A percentile compares a stretch with the other conserved stretches of the same genome.
These are phyloP conservation scores for Holtermannia corniformis DNA, from an alignment of 768 basidiomycete species.

Conservation along the genomic window DNA sequence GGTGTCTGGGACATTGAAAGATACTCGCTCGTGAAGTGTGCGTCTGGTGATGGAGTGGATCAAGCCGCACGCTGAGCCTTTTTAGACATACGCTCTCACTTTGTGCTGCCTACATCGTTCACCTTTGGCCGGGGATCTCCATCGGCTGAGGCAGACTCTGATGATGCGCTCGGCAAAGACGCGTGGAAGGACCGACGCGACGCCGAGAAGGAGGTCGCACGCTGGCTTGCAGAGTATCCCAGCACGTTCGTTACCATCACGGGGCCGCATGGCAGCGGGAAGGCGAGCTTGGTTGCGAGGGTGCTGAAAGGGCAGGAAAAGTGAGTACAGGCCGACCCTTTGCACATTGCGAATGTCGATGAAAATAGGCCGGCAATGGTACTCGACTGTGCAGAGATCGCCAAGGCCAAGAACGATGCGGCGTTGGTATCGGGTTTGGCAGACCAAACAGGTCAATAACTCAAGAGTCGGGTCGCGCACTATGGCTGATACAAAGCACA, in stretches of 20 bases:
- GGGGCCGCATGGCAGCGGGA: slow-evolving; percentile 44
- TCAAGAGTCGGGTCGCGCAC: neutral
- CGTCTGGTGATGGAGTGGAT: neutral
- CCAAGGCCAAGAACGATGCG: slow-evolving; percentile 52
- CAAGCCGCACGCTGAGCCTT: neutral
- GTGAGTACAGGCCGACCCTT: slow-evolving; percentile 20
- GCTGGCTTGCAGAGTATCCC: slow-evolving; percentile 70
- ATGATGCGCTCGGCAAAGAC: slow-evolving; percentile 35
- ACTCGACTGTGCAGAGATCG: slow-evolving; percentile 75
- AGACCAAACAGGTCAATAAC: slow-evolving; percentile 63
- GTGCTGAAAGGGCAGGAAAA: slow-evolving; percentile 38
- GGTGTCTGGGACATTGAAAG: slow-evolving; percentile 72
- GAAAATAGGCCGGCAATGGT: slow-evolving; percentile 60
- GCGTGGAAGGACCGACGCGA: slow-evolving; percentile 80
- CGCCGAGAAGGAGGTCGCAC: slow-evolving; percentile 57
- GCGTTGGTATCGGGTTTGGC: slow-evolving; percentile 63
- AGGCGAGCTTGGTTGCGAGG: slow-evolving; percentile 40
- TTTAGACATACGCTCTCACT: slow-evolving; percentile 4
- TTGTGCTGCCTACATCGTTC: slow-evolving; percentile 18
- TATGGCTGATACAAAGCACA: slow-evolving; percentile 9
- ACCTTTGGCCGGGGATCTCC: slow-evolving; percentile 15
- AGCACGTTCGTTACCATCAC: slow-evolving; percentile 49
- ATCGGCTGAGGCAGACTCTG: slow-evolving; percentile 1
- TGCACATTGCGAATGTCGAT: too few species aligned
- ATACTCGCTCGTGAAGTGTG: slow-evolving; percentile 62